These are phyloP conservation scores for Phytopythium aichiense DNA, from an alignment of 352 stramenopile species.

Conservation along the genomic window DNA sequence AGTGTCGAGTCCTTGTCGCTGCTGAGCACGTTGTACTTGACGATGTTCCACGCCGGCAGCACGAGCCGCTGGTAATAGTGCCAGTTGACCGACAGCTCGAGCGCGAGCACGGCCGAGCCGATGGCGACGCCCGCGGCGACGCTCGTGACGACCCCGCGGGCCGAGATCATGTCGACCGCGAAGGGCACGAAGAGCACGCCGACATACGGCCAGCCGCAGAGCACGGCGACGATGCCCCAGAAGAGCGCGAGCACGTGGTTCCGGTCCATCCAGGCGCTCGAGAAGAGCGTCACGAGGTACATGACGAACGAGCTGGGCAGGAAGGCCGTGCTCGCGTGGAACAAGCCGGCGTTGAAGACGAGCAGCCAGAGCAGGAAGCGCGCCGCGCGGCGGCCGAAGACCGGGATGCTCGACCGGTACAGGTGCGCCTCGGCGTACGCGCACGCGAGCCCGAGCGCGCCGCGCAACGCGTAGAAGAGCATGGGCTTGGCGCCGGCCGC, in stretches of 20 bases:
- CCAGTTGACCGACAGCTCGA: conserved; percentile 86
- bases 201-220: conserved; percentile 97
- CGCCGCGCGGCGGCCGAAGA: conserved; percentile 62
- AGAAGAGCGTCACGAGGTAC: conserved; percentile 78
- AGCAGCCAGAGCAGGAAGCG: conserved; percentile 72
- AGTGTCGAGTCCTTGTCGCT: conserved; percentile 93
- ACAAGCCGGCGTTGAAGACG: conserved; percentile 90
- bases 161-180: conserved; percentile 72
- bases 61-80: conserved; percentile 68
- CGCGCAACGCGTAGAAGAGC: conserved; percentile 90
- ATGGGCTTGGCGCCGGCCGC: conserved; percentile 53
- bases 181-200: conserved; percentile 95
- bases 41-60: conserved; percentile 91
- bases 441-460: conserved; percentile 66
- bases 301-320: conserved; percentile 92
- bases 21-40: conserved; percentile 94
- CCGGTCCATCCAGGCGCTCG: conserved; percentile 74
- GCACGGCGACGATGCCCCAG: conserved; percentile 87
- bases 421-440: conserved; percentile 86
- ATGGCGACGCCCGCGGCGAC: conserved; percentile 56
- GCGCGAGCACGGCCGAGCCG: conserved; percentile 52
- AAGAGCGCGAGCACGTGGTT: conserved; percentile 73
- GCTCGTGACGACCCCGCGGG: conserved; percentile 44
- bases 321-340: conserved; percentile 89
- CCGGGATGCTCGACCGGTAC: conserved; percentile 57